Evolutionary conservation across 2,329 filamentous ascomycete species (phyloP), one percentile per base, ranked within the genome.

Genomic region (Aureobasidium sp.): DNA sequence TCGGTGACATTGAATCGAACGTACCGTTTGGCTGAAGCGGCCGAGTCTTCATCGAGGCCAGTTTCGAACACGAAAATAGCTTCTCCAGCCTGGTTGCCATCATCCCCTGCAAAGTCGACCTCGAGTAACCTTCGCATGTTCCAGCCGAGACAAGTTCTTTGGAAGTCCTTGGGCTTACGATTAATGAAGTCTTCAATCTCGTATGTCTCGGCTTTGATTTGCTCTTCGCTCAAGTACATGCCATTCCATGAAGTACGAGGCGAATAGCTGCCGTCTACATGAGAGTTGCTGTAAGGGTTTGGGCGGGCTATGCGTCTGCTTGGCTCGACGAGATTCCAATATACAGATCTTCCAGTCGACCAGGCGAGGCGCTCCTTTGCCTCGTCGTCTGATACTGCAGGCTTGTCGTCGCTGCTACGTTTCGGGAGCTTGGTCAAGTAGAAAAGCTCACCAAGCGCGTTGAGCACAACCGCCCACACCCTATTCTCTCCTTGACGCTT

Each of bases 391-490:
- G 37, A 39, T 48, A 32, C 29, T 16, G n/a, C 39, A 37, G 34
- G 30, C 36, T 42, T 55, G 69, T 81, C 67, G 67, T 71, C 69
- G n/a, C 73, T 57, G 21, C 69, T 73, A 77, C 80, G 79, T 30
- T 74, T 79, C 0, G 90, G 91, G 7, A 87, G 80, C 53, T 90
- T 85, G 1, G 83, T 88, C 1, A 97, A 78, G 67, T 93, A 96
- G 73, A 88, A 97, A 0, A 96, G 79, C 72, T 99, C 94, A 1
- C 94, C 94, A 9, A 99, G 79, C 0, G 94, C 93, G 71, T 99
- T 99, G 58, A 99, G 76, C n/a, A 85, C 90, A 45, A 93, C 87
- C n/a, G 90, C 91, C 91, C 91, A 97, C 13, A 94, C 83, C 32
- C 92, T 86, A 13, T 84, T 83, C 54, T 86, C 79, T 4, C 82